Evolutionary conservation across 2,329 filamentous ascomycete species (phyloP), one percentile per base, ranked within the genome.

Genomic region (Blastomyces silverae): DNA sequence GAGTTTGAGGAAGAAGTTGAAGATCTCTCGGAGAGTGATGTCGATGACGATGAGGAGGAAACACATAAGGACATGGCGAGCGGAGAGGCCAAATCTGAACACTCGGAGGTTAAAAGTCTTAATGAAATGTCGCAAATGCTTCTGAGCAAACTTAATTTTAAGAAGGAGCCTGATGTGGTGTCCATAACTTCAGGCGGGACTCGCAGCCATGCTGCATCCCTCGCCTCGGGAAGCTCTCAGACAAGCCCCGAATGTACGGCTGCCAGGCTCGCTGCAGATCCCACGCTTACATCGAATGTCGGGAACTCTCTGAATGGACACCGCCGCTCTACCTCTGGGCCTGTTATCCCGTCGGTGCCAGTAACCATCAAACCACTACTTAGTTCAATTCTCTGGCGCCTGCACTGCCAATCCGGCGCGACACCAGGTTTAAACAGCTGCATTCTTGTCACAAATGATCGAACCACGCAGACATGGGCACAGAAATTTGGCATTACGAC

Each of bases 91-190:
- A 58, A 46, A 57, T 22, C 17, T 11, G 53, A 34, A 65, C 53
- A 62, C 53, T 52, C 65, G 62, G 59, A 66, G 64, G 44, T 55
- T 15, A 44, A 59, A 59, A 67, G 64, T 31, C 68, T 72, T 59
- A 76, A 78, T 31, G 78, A 79, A 64, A 67, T 81, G 63, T 80
- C 79, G 55, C 79, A 80, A 69, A 78, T 80, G 75, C 75, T 81
- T 63, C 73, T 81, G 59, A 79, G 74, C 73, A 80, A 79, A 69
- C 67, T 80, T 65, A 81, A 80, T 66, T 80, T 81, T 69, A 79
- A 79, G 67, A 77, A 77, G 64, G 75, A 78, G 20, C 69, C 73
- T 20, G 75, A 79, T 63, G 69, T 72, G 13, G 69, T 71, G 15
- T 80, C 79, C 42, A 72, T 76, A 59, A 74, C 73, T 11, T 81